Evolutionary conservation across 1,284 basidiomycete genomes (phyloP).

Genomic region (Microstroma glucosiphilum): DNA sequence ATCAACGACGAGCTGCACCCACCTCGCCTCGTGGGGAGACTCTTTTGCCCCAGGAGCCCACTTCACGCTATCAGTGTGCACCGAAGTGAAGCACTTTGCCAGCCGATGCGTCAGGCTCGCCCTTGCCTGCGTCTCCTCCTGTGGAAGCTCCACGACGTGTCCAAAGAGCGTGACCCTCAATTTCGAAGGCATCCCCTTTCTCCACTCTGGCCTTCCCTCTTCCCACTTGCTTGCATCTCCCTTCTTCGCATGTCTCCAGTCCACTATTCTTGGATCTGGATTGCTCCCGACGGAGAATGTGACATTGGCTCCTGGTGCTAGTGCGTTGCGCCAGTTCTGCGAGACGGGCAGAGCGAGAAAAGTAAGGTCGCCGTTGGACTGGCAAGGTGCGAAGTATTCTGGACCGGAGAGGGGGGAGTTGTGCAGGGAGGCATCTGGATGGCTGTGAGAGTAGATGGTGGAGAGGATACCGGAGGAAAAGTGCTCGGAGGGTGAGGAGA

Average conservation of each 20-base stretch:
- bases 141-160: conserved; percentile 24
- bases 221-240: conserved; percentile 23
- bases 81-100: conserved; percentile 25
- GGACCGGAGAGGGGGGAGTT: conserved; percentile 18
- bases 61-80: conserved; percentile 37
- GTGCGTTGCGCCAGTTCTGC: conserved; percentile 42
- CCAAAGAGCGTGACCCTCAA: conserved; percentile 40
- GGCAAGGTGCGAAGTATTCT: conserved; percentile 47
- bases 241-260: conserved; percentile 24
- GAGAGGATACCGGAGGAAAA: background rate
- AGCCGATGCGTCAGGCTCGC: no score
- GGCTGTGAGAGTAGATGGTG: background rate
- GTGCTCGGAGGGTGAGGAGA: background rate
- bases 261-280: conserved; percentile 26
- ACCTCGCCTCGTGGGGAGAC: conserved; percentile 40
- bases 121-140: conserved; percentile 3
- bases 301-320: conserved; percentile 24
- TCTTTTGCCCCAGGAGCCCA: conserved; percentile 37
- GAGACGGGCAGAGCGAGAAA: conserved; percentile 46
- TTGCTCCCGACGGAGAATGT: conserved; percentile 35
- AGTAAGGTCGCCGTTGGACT: conserved; percentile 36
- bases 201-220: conserved; percentile 33
- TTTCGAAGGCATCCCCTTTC: conserved; percentile 46
- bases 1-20: conserved; percentile 35
- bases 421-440: background rate